These are phyloP conservation scores for Backusella westeae DNA, from an alignment of 192 early-diverging fungal species.

Conservation along the genomic window DNA sequence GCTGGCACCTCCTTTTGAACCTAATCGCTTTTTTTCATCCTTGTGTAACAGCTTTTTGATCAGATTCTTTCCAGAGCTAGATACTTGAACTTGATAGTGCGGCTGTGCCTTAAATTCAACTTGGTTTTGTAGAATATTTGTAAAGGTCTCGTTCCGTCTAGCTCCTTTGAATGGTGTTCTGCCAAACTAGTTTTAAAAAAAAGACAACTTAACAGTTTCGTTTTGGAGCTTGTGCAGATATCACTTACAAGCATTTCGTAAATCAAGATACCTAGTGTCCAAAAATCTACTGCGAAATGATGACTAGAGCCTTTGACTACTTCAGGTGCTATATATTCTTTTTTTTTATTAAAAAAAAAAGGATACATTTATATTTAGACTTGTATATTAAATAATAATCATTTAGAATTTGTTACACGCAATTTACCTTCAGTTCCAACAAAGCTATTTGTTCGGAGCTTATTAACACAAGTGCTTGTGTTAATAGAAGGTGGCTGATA, in stretches of 20 bases:
- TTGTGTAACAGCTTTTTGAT: slow-evolving; percentile 85
- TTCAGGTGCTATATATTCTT: slow-evolving; percentile 99
- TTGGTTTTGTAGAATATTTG: slow-evolving; percentile 80
- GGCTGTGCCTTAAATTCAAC: slow-evolving; percentile 66
- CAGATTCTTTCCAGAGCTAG: slow-evolving; percentile 62
- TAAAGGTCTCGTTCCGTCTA: slow-evolving; percentile 86
- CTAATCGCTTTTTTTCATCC: slow-evolving; percentile 87
- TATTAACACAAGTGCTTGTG: slow-evolving; percentile 85
- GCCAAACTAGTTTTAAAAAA: slow-evolving; percentile 50
- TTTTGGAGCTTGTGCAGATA: not conserved
- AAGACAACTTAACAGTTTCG: no score
- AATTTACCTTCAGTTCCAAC: slow-evolving; percentile 89
- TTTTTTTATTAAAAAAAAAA: not conserved
- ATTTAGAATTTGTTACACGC: slow-evolving; percentile 35
- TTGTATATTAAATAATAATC: not conserved
- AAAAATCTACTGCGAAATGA: slow-evolving; percentile 96
- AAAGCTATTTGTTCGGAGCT: slow-evolving; percentile 93
- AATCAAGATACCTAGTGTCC: slow-evolving; percentile 96
- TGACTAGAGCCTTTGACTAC: slow-evolving; percentile 94
- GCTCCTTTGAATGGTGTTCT: slow-evolving; percentile 95
- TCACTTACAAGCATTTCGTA: slow-evolving; percentile 90
- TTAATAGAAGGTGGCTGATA: slow-evolving; percentile 70
- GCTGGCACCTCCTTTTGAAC: slow-evolving; percentile 82
- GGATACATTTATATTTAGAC: not conserved
- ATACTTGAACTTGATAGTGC: slow-evolving; percentile 12